These are phyloP conservation scores for Alternaria brassicae DNA, from an alignment of 2,329 filamentous ascomycete genomes.

Conservation along the genomic window DNA sequence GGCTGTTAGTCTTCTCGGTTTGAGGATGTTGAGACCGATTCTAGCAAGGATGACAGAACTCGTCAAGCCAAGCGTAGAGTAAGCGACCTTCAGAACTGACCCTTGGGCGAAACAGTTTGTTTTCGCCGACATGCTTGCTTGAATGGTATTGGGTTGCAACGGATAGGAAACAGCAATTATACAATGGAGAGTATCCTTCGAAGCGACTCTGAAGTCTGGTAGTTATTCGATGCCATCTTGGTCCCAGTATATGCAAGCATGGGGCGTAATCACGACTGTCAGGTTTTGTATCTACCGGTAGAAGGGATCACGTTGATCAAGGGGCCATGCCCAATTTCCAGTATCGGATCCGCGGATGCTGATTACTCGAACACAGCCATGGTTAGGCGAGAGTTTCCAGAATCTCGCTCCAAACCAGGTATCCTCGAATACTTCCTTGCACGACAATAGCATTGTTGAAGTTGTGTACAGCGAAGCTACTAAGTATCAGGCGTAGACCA, in stretches of 20 bases:
- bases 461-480: neutral
- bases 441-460: neutral
- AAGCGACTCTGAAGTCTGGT: neutral
- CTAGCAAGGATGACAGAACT: constrained; percentile 19
- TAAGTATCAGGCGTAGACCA: too few relatives aligned
- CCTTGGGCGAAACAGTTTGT: constrained; percentile 21
- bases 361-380: neutral
- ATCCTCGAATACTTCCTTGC: neutral
- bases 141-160: neutral
- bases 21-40: constrained; percentile 13
- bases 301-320: neutral
- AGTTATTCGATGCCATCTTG: neutral
- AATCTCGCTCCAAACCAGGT: neutral
- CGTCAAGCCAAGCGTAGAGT: constrained; percentile 20
- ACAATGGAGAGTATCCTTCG: neutral
- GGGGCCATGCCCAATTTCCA: neutral
- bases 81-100: constrained; percentile 20
- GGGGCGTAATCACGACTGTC: neutral
- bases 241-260: neutral
- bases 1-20: constrained; percentile 6
- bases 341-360: neutral
- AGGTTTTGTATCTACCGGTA: neutral
- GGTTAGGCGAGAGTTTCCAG: neutral
- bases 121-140: constrained; percentile 8
- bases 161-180: neutral